Conservation (phyloP, 1,284 basidiomycete genomes). For the Cronartium ribicola region DNA sequence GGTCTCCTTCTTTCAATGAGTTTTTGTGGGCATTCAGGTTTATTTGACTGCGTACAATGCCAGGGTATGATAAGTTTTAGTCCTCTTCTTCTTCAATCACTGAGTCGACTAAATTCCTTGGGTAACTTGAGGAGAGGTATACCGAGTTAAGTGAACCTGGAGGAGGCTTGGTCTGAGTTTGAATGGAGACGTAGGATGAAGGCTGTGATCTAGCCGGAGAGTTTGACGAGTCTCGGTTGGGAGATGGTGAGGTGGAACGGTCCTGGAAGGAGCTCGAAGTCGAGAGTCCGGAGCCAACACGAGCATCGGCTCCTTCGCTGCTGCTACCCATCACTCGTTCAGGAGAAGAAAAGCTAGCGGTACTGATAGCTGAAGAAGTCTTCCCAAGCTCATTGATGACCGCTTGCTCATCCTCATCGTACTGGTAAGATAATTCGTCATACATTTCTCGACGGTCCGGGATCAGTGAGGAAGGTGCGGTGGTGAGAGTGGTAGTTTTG, state of each 20-base stretch:
- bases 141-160: background rate
- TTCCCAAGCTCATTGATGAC: background rate
- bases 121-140: background rate
- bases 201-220: background rate
- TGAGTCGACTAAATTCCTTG: background rate
- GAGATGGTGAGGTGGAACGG: background rate
- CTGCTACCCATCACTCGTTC: background rate
- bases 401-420: background rate
- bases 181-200: background rate
- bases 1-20: too few relatives aligned
- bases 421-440: background rate
- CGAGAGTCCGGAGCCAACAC: background rate
- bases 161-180: background rate
- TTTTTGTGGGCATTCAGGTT: too few relatives aligned
- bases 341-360: background rate
- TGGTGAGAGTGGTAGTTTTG: conserved; percentile 44
- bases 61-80: background rate
- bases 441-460: conserved; percentile 9
- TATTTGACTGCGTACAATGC: too few relatives aligned
- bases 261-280: background rate
- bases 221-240: background rate
- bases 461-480: conserved; percentile 28
- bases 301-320: too few relatives aligned
- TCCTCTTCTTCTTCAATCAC: conserved; percentile 4
- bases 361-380: background rate